phyloP scores from a whole-genome alignment of 2,329 filamentous ascomycete species.

The Monosporascus ibericus region DNA sequence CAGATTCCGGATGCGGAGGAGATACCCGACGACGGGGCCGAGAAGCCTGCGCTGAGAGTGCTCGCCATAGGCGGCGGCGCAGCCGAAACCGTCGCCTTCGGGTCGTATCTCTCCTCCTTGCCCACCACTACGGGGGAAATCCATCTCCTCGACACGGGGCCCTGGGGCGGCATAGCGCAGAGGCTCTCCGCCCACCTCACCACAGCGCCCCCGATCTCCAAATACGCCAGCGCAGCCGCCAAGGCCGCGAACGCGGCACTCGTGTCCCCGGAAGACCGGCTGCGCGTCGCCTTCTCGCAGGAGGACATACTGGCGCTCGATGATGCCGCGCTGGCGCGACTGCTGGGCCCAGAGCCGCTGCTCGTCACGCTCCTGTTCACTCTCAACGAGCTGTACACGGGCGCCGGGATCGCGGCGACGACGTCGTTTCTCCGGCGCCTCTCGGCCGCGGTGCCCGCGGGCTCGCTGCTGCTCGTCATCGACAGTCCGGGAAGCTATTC shows the following conservation, averaged over 20 bases:
- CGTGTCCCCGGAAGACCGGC: slow-evolving; percentile 27
- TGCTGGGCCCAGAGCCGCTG: slow-evolving; percentile 29
- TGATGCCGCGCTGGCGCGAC: slow-evolving; percentile 23
- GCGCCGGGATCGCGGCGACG: slow-evolving; percentile 64
- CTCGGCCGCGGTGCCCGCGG: slow-evolving; percentile 49
- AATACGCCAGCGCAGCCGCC: slow-evolving; percentile 44
- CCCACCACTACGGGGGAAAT: slow-evolving; percentile 30
- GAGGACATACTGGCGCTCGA: slow-evolving; percentile 42
- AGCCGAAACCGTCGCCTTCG: slow-evolving; percentile 55
- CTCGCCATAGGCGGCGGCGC: slow-evolving; percentile 52
- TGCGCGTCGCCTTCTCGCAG: slow-evolving; percentile 39
- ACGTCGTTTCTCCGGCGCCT: slow-evolving; percentile 70
- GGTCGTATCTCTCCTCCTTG: slow-evolving; percentile 32
- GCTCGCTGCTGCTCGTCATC: slow-evolving; percentile 72
- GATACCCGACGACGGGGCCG: slow-evolving; percentile 2
- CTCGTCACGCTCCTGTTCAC: slow-evolving; percentile 88
- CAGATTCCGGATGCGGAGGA: slow-evolving; percentile 1
- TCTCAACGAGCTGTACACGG: slow-evolving; percentile 87
- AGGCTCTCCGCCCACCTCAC: slow-evolving; percentile 53
- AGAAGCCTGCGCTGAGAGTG: slow-evolving; percentile 26
- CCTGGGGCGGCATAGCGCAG: slow-evolving; percentile 62
- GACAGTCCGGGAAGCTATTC: slow-evolving; percentile 95
- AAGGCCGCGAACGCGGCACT: slow-evolving; percentile 40
- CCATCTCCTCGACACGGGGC: slow-evolving; percentile 72
- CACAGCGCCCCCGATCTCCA: slow-evolving; percentile 42